Percentiles rank a stretch among this genome's conserved stretches.
Evolutionary conservation across 768 basidiomycete species (phyloP).

Genomic region (Termitomyces sp.): DNA sequence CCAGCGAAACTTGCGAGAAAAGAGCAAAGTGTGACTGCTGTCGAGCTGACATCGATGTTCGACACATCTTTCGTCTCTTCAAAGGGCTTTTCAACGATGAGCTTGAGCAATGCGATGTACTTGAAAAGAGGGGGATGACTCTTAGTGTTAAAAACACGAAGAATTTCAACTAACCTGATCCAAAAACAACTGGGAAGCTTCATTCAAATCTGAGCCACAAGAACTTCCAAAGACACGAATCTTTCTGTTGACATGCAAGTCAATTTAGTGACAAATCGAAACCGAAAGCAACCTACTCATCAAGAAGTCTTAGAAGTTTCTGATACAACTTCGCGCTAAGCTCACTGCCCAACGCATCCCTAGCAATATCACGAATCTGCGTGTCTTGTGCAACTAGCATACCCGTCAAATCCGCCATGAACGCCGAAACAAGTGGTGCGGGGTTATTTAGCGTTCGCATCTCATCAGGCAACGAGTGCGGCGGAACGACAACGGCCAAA

Average conservation of each 20-base stretch:
- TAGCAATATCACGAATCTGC: conserved; percentile 69
- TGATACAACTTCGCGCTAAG: conserved; percentile 66
- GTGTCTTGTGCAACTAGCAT: conserved; percentile 58
- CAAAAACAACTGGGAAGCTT: conserved; percentile 47
- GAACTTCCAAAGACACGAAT: conserved; percentile 46
- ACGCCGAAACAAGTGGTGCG: conserved; percentile 50
- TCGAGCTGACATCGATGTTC: conserved; percentile 57
- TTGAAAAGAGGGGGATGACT: conserved; percentile 22
- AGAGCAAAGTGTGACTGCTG: conserved; percentile 51
- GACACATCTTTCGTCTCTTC: conserved; percentile 52
- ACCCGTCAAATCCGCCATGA: conserved; percentile 64
- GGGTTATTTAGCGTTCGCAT: conserved; percentile 62
- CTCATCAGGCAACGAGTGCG: conserved; percentile 59
- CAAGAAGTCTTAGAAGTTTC: conserved; percentile 63
- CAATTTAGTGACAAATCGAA: background rate
- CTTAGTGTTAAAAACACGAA: background rate
- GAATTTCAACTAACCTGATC: conserved; percentile 54
- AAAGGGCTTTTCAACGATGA: conserved; percentile 69
- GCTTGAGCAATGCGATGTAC: conserved; percentile 71
- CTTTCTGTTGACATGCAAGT: conserved; percentile 28
- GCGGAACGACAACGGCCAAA: conserved; percentile 48
- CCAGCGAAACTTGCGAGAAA: conserved; percentile 62
- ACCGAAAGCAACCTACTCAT: conserved; percentile 47
- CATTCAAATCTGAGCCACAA: conserved; percentile 35
- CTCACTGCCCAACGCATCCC: conserved; percentile 78